Conservation (phyloP, 306 rosid species). For the Lablab purpureus region DNA sequence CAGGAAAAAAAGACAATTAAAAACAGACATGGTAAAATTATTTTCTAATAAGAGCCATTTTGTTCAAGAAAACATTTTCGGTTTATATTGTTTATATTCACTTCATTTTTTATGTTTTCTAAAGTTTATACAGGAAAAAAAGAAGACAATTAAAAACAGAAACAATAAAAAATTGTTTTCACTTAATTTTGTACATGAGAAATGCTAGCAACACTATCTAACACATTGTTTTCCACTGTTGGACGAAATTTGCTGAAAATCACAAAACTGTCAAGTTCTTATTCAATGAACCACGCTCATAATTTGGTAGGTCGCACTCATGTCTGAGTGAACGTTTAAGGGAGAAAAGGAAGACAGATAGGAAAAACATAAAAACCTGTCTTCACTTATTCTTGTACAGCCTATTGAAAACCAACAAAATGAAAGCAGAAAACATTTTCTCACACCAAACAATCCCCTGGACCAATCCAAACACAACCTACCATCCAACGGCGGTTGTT, state of each 20-base stretch:
- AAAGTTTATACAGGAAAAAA: not conserved
- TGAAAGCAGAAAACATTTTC: not conserved
- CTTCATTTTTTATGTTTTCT: not conserved
- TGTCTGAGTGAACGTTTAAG: too few relatives aligned
- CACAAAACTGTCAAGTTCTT: not conserved
- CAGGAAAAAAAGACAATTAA: not conserved
- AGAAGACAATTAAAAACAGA: not conserved
- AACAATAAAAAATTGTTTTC: not conserved
- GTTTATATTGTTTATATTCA: not conserved
- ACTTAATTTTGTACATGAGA: not conserved
- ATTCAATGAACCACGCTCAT: not conserved
- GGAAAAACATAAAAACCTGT: too few relatives aligned
- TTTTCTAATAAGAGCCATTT: not conserved
- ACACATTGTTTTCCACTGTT: not conserved
- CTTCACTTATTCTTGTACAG: too few relatives aligned
- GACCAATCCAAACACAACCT: slow-evolving; percentile 34
- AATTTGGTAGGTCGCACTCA: not conserved
- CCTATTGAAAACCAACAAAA: not conserved
- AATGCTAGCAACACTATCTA: not conserved
- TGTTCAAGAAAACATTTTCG: not conserved
- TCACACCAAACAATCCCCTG: not conserved
- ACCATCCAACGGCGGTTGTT: slow-evolving; percentile 75
- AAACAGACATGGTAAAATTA: not conserved
- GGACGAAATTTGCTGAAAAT: not conserved
- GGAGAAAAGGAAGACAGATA: too few relatives aligned